These are phyloP conservation scores for Diaporthe eres DNA, from an alignment of 2,329 filamentous ascomycete species.

Conservation along the genomic window DNA sequence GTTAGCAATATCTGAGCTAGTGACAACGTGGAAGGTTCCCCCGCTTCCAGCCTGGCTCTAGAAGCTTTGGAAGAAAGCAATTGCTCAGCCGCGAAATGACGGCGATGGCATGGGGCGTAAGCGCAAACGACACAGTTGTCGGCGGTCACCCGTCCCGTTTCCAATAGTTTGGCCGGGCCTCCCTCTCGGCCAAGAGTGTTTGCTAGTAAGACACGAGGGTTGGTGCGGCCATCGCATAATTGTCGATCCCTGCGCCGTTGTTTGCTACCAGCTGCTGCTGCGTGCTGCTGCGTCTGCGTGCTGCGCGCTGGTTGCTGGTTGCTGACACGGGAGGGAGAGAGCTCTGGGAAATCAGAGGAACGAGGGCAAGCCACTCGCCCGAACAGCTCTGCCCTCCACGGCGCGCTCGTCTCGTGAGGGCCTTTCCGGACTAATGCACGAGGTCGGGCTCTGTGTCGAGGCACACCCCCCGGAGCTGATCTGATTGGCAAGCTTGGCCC, in stretches of 20 bases:
- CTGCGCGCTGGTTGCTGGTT: background rate
- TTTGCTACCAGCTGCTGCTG: background rate
- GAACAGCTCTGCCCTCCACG: background rate
- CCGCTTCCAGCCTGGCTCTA: conserved; percentile 27
- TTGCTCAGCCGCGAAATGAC: conserved; percentile 1
- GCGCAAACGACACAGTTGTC: conserved; percentile 7
- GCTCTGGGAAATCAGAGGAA: background rate
- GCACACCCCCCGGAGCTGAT: conserved; percentile 10
- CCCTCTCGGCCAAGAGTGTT: conserved; percentile 2
- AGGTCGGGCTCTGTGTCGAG: conserved; percentile 24
- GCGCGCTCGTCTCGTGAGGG: conserved; percentile 29
- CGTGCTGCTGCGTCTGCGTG: background rate
- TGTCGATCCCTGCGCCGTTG: conserved; percentile 9
- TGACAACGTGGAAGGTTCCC: conserved; percentile 20
- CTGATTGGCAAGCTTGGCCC: conserved; percentile 21
- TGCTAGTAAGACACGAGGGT: conserved; percentile 16
- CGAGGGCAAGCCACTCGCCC: conserved; percentile 12
- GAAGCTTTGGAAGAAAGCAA: conserved; percentile 32
- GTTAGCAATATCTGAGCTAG: conserved; percentile 1
- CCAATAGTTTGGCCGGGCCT: conserved; percentile 3
- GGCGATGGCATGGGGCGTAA: conserved; percentile 4
- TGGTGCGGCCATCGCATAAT: conserved; percentile 6
- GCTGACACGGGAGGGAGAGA: background rate
- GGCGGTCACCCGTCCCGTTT: background rate
- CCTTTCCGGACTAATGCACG: conserved; percentile 32